These are phyloP conservation scores for Aciculosporium take DNA, from an alignment of 2,329 filamentous ascomycete species.

Conservation along the genomic window DNA sequence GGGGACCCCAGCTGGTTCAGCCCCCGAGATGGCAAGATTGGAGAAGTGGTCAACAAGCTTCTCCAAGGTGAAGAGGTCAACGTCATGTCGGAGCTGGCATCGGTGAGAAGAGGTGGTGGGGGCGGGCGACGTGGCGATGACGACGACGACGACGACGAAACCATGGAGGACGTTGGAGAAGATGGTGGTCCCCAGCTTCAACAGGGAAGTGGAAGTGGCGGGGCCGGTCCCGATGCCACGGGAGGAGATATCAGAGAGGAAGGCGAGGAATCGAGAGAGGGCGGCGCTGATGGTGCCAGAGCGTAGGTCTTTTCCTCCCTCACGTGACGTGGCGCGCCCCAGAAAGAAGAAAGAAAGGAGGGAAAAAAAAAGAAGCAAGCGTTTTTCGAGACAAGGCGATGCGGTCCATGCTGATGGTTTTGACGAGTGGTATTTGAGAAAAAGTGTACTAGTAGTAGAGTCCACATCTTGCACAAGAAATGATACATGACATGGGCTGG, in stretches of 20 bases:
- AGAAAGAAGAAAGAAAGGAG: constrained; percentile 6
- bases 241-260: constrained; percentile 87
- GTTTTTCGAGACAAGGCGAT: constrained; percentile 2
- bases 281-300: constrained; percentile 92
- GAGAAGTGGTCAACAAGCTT: constrained; percentile 70
- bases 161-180: constrained; percentile 49
- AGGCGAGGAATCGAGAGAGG: constrained; percentile 75
- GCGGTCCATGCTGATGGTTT: constrained; percentile 4
- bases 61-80: constrained; percentile 83
- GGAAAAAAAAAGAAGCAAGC: background rate
- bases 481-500: constrained; percentile 6
- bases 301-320: constrained; percentile 77
- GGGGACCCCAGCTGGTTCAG: constrained; percentile 68
- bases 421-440: constrained; percentile 7
- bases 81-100: constrained; percentile 56
- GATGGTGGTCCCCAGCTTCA: constrained; percentile 44
- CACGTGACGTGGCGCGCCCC: constrained; percentile 16
- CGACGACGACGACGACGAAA: constrained; percentile 35
- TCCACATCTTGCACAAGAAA: constrained; percentile 10
- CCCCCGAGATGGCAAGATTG: constrained; percentile 71
- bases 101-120: constrained; percentile 39
- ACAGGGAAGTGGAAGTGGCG: constrained; percentile 52
- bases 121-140: constrained; percentile 43
- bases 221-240: constrained; percentile 73
- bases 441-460: constrained; percentile 18